Evolutionary conservation across 192 early-diverging fungal genomes (phyloP).

Genomic region (Funneliformis mosseae): DNA sequence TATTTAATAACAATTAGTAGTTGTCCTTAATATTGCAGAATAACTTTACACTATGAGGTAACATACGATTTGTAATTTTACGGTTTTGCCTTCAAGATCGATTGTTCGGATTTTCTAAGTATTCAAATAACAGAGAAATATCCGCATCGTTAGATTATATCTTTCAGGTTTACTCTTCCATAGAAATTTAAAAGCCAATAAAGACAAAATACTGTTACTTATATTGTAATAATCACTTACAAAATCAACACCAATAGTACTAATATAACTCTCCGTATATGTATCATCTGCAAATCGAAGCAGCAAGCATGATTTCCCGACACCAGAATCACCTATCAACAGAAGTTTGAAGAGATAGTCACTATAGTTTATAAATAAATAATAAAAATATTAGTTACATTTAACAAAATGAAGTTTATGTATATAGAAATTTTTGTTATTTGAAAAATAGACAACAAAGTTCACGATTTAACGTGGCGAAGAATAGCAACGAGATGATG

Average conservation of each 20-base stretch:
- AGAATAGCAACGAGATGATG: neutral
- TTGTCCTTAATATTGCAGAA: neutral
- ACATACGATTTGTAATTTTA: slow-evolving; percentile 94
- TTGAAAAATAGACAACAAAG: too few species aligned
- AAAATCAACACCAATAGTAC: slow-evolving; percentile 99
- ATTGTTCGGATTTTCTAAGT: slow-evolving; percentile 96
- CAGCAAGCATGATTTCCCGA: slow-evolving; percentile 97
- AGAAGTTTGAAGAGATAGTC: slow-evolving; percentile 99
- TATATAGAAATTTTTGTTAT: too few species aligned
- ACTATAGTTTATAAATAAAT: slow-evolving; percentile 52
- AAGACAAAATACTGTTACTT: too few species aligned
- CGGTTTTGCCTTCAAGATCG: slow-evolving; percentile 97
- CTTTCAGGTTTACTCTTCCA: neutral
- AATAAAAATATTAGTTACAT: neutral
- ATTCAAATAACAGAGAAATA: neutral
- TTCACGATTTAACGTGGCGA: neutral
- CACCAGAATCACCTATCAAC: slow-evolving; percentile 97
- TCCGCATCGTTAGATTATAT: neutral
- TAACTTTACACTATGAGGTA: neutral
- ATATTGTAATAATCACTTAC: slow-evolving; percentile 57
- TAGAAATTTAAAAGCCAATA: too few species aligned
- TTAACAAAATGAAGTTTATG: neutral
- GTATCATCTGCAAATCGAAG: slow-evolving; percentile 98
- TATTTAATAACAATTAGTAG: neutral
- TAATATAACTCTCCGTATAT: slow-evolving; percentile 98